phyloP scores from a whole-genome alignment of 106 monocot species.

The Dendrobium nobile region DNA sequence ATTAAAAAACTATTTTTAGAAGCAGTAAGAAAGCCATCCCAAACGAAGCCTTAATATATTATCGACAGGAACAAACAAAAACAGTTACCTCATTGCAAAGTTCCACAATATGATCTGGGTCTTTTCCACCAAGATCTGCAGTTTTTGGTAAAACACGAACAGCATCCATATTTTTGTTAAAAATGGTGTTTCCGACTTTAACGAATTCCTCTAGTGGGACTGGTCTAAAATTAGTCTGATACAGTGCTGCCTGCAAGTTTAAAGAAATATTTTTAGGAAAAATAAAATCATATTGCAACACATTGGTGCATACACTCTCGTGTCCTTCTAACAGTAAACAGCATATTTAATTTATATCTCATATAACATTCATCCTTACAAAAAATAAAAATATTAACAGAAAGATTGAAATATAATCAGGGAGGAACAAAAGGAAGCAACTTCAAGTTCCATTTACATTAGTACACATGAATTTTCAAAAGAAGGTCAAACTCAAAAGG shows the following conservation, averaged over 20 bases:
- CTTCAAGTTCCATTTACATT: neutral
- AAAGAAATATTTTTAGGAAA: neutral
- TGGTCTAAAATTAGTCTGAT: constrained; percentile 86
- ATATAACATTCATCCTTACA: neutral
- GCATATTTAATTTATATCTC: neutral
- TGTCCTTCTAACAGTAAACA: neutral
- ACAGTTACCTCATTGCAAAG: constrained; percentile 88
- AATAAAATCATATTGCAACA: neutral
- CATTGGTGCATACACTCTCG: neutral
- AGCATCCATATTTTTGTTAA: constrained; percentile 66
- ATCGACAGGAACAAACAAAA: neutral
- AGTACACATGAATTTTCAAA: neutral
- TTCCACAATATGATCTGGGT: constrained; percentile 93
- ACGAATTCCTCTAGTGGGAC: constrained; percentile 93
- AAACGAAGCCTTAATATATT: neutral
- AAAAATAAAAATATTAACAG: neutral
- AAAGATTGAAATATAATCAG: neutral
- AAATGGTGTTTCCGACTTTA: constrained; percentile 82
- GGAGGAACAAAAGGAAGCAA: too few species aligned
- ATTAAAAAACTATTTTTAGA: too few species aligned
- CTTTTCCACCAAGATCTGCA: constrained; percentile 83
- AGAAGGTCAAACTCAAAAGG: neutral
- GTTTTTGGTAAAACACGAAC: constrained; percentile 54
- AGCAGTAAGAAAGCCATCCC: too few species aligned
- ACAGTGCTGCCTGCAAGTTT: constrained; percentile 69